Evolutionary conservation across 306 rosid species (phyloP), one percentile per base, ranked within the genome.

Genomic region (Herpetospermum pedunculosum): DNA sequence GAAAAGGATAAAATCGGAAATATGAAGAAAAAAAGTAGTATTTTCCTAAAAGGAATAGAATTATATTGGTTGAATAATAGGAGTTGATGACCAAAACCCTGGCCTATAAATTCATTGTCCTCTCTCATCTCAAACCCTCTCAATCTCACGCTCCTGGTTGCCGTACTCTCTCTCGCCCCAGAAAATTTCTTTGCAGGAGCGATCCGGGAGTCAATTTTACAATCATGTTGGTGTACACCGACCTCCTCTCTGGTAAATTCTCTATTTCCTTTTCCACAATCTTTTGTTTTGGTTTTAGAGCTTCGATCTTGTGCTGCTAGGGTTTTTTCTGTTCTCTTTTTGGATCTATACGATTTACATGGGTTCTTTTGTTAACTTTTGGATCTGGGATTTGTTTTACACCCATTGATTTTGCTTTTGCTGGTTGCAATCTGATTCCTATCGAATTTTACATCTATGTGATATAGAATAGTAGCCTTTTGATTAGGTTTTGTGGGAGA

Each of bases 201-300:
- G 55, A 28, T 59, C 77, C 64, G 68, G 26, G 67, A 52, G 14
- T 21, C 13, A 54, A 54, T 13, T 54, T 9, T 23, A 16, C 49
- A 46, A 60, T 9, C 58, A 75, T 75, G 78, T 60, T 75, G 78
- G 72, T 75, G 43, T 75, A 75, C n/a, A 8, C 4, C 2, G 78
- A 75, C 47, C 47, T 75, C 2, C 21, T 59, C 28, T 12, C 57
- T 28, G 70, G 78, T 75, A 26, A 43, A 19, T 41, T 43, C 13
- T 47, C 68, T 6, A 2, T 0, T 73, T 34, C 18, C 4, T 52
- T 12, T 3, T 12, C 38, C 5, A 16, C 6, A 1, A 7, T 35
- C 18, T 32, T 30, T 47, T 28, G 43, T 8, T 16, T 9, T 67
- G 4, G 12, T 41, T 40, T 4, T 35, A 63, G 47, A 13, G 25